These are phyloP conservation scores for Barnettozyma wickerhamii DNA, from an alignment of 805 yeast species.

Conservation along the genomic window DNA sequence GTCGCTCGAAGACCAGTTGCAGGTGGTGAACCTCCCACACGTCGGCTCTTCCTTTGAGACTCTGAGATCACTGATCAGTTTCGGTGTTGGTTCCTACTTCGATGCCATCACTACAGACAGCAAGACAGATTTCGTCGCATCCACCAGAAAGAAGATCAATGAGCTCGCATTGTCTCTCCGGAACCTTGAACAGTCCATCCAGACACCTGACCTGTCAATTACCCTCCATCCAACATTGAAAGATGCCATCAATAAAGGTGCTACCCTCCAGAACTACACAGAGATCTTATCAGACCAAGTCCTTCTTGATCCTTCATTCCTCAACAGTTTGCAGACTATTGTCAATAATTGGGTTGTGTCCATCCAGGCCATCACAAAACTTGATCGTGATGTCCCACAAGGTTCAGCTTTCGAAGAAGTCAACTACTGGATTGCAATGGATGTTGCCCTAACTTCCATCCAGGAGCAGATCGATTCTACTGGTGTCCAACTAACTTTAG, in stretches of 20 bases:
- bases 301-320: slow-evolving; percentile 46
- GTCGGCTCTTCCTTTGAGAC: slow-evolving; percentile 38
- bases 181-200: slow-evolving; percentile 62
- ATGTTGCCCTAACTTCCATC: slow-evolving; percentile 50
- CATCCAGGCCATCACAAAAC: slow-evolving; percentile 50
- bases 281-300: slow-evolving; percentile 32
- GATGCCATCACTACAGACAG: slow-evolving; percentile 38
- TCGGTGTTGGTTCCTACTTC: slow-evolving; percentile 68
- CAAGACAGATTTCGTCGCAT: slow-evolving; percentile 33
- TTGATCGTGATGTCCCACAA: slow-evolving; percentile 47
- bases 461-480: slow-evolving; percentile 53
- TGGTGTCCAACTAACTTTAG: slow-evolving; percentile 53
- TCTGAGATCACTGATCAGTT: slow-evolving; percentile 52
- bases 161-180: slow-evolving; percentile 66
- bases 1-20: slow-evolving; percentile 31
- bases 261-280: slow-evolving; percentile 22
- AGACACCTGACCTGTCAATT: slow-evolving; percentile 57
- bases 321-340: slow-evolving; percentile 64
- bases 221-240: slow-evolving; percentile 49
- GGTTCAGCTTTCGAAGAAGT: slow-evolving; percentile 65
- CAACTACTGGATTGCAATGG: slow-evolving; percentile 74
- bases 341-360: slow-evolving; percentile 74
- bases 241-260: slow-evolving; percentile 33
- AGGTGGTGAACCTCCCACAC: slow-evolving; percentile 32
- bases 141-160: slow-evolving; percentile 57